Evolutionary conservation across 441 rosid genomes (phyloP).

Genomic region (Pelargonium citronellum): DNA sequence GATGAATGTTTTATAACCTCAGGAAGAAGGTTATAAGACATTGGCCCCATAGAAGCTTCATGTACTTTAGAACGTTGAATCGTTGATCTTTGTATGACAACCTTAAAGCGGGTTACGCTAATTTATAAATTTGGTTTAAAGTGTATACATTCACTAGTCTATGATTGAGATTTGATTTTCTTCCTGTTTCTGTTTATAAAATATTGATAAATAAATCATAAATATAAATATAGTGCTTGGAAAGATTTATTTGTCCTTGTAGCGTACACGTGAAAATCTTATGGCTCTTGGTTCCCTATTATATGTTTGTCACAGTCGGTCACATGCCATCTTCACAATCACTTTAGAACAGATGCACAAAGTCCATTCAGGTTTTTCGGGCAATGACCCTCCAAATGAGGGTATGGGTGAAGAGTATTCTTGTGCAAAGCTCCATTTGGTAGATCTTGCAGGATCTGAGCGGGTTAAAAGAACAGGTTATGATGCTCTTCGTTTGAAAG

Average conservation of each 20-base stretch:
- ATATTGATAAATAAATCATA: slow-evolving; percentile 1
- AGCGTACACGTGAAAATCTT: slow-evolving; percentile 19
- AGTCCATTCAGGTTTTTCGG: slow-evolving; percentile 34
- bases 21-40: background rate
- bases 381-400: slow-evolving; percentile 33
- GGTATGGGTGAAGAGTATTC: slow-evolving; percentile 55
- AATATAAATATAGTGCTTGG: background rate
- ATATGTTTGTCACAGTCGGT: slow-evolving; percentile 50
- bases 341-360: slow-evolving; percentile 58
- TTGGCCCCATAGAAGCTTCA: slow-evolving; percentile 12
- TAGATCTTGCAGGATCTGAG: slow-evolving; percentile 70
- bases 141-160: background rate
- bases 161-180: background rate
- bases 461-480: slow-evolving; percentile 69
- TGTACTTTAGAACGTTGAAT: background rate
- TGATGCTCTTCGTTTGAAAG: slow-evolving; percentile 52
- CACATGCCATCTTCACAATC: slow-evolving; percentile 73
- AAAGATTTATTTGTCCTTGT: slow-evolving; percentile 15
- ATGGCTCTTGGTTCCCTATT: slow-evolving; percentile 24
- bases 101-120: background rate
- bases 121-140: background rate
- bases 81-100: background rate
- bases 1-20: too few relatives aligned
- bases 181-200: background rate
- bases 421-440: slow-evolving; percentile 62